These are phyloP conservation scores for Pseudovirgaria hyperparasitica DNA, from an alignment of 2,329 filamentous ascomycete genomes.

Conservation along the genomic window DNA sequence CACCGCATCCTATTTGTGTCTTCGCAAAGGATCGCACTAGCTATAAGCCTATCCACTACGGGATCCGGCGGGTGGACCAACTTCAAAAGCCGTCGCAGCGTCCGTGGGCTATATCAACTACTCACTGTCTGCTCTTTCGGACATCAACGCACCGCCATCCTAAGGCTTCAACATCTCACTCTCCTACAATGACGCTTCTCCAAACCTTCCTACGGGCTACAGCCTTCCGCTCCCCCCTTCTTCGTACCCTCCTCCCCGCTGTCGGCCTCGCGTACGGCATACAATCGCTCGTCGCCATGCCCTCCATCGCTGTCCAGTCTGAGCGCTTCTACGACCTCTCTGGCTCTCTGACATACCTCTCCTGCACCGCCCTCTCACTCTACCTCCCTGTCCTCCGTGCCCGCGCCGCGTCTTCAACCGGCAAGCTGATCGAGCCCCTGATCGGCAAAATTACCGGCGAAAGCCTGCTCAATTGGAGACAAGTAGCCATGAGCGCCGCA, in stretches of 20 bases:
- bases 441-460: slow-evolving; percentile 13
- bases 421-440: slow-evolving; percentile 19
- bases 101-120: too few species aligned
- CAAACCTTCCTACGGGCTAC: slow-evolving; percentile 44
- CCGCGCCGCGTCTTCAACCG: slow-evolving; percentile 33
- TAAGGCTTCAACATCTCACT: slow-evolving; percentile 1
- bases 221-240: slow-evolving; percentile 48
- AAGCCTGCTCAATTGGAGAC: slow-evolving; percentile 45
- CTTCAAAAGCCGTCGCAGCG: too few species aligned
- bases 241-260: slow-evolving; percentile 49
- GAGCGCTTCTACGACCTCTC: slow-evolving; percentile 59
- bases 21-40: too few species aligned
- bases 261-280: slow-evolving; percentile 50
- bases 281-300: slow-evolving; percentile 49
- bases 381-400: slow-evolving; percentile 48
- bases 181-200: slow-evolving; percentile 20
- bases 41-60: too few species aligned
- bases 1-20: too few species aligned
- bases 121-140: too few species aligned
- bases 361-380: slow-evolving; percentile 48
- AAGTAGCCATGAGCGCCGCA: slow-evolving; percentile 39
- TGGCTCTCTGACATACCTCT: slow-evolving; percentile 53
- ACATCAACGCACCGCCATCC: too few species aligned
- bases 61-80: too few species aligned
- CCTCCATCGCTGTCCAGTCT: slow-evolving; percentile 46